Evolutionary conservation across 371 early-diverging fungal species (phyloP), one percentile per base, ranked within the genome.

Genomic region (Mucor plumbeus): DNA sequence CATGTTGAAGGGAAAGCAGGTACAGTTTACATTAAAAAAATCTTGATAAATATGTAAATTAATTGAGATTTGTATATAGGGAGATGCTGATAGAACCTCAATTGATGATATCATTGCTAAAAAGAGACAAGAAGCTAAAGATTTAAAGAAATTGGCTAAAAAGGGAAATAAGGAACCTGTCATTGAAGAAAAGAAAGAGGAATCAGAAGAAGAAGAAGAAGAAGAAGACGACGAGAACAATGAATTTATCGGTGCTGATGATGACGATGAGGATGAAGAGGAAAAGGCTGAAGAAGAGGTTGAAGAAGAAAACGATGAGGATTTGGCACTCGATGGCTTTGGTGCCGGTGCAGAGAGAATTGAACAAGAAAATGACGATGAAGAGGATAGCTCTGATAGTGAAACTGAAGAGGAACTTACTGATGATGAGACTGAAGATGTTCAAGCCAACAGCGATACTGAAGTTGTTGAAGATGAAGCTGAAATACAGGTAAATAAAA

Each of bases 61-160:
- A 10, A 40, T 57, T 38, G 41, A 44, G 14, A 33, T 48, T 10
- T 31, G 53, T 55, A 31, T n/a, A 61, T 54, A 44, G 72, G 50
- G 40, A 31, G 59, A 67, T 35, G 67, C 76, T 61, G 70, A 73
- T 13, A 72, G 75, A 59, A 78, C 84, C 17, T 65, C 85, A 34
- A 82, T 85, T 65, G 93, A 93, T 59, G 90, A 91, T 38, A 90
- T 90, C 66, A 92, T 92, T 78, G 91, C 90, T 21, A 79, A 81
- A 62, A 87, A 86, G 54, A 83, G 86, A 63, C 78, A 77, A 43
- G 78, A 79, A 56, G 61, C 63, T 26, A 78, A 78, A 65, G 75
- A 74, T 10, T 55, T 44, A 15, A 81, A 82, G 69, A 83, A 81
- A 59, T 72, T 69, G 48, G 72, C 73, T 59, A 74, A 82, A 71